Base-by-base conservation (phyloP, 306 rosid species). In the Quercus parvula region DNA sequence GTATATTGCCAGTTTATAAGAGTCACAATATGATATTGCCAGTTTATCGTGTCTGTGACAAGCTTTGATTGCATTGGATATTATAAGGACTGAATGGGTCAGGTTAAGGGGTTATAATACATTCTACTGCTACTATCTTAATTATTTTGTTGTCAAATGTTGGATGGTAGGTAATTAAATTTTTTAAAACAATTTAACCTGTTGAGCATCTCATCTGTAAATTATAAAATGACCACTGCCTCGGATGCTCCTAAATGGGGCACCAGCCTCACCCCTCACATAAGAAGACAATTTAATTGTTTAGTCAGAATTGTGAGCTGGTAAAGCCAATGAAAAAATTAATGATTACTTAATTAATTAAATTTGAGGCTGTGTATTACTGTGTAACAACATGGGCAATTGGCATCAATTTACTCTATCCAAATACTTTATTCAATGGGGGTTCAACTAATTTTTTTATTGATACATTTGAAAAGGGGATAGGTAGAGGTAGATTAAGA, bases 221-320 rank as follows among this genome's bases (percentile, higher is more conserved):
- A 11, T 24, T 54, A 77, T 44, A 70, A 80, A 46, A 73, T 64
- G 73, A 81, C 66, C 61, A 18, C 52, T 30, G 87, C 94, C 84
- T 86, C 68, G 91, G 94, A 90, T 90, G 83, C 92, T 86, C 83
- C 70, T 75, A 67, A 22, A 49, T 57, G 51, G 68, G 88, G 78
- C 66, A 77, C 81, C 80, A 72, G 71, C 79, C 46, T 79, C 86
- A 78, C 64, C 81, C 56, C 87, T 78, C 81, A 30, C 85, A 81
- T 69, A 78, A 87, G 57, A 82, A 73, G 90, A 89, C 86, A 88
- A 68, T 79, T 82, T 70, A 30, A 52, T 33, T 62, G 70, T 72
- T 81, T 51, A 77, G 82, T 79, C 79, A 75, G 63, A 83, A 30
- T 38, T 59, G 51, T 76, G 86, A 85, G 81, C 79, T 85, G 89